Conservation (phyloP, 768 basidiomycete species). For the Dacryopinax primogenitus region DNA sequence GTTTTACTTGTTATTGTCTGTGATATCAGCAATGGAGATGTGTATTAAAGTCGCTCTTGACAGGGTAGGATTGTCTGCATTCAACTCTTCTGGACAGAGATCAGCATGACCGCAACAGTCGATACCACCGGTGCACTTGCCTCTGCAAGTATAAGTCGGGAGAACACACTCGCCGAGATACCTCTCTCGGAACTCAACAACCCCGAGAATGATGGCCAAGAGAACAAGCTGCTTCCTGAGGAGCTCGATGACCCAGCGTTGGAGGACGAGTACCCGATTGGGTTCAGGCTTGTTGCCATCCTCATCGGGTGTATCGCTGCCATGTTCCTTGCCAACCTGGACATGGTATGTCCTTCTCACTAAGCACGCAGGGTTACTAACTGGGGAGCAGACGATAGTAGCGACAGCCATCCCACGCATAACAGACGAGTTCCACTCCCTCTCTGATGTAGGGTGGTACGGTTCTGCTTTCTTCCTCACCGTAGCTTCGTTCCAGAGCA, state of each 20-base stretch:
- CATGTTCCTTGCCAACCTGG: slow-evolving; percentile 8
- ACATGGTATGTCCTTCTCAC: background rate
- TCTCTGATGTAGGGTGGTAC: slow-evolving; percentile 14
- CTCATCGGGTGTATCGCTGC: background rate
- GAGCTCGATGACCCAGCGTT: background rate
- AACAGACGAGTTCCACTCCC: slow-evolving; percentile 13
- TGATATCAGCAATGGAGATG: no score
- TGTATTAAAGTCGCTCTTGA: no score
- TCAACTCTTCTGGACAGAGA: no score
- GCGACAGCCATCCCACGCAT: slow-evolving; percentile 17
- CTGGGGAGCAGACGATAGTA: slow-evolving; percentile 25
- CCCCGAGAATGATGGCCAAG: background rate
- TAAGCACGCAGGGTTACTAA: background rate
- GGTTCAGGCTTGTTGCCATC: background rate
- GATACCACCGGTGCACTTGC: no score
- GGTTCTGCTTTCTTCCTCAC: slow-evolving; percentile 11
- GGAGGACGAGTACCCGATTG: background rate
- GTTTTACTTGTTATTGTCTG: no score
- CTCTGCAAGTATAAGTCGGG: no score
- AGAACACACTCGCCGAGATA: no score
- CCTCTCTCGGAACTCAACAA: no score
- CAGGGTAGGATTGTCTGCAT: no score
- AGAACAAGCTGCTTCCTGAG: background rate
- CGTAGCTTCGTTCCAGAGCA: background rate
- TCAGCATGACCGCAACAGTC: no score